A percentile compares a stretch with the other conserved stretches of the same genome.
Evolutionary conservation across 2,329 filamentous ascomycete species (phyloP).

Genomic region (Podosphaera fusca): DNA sequence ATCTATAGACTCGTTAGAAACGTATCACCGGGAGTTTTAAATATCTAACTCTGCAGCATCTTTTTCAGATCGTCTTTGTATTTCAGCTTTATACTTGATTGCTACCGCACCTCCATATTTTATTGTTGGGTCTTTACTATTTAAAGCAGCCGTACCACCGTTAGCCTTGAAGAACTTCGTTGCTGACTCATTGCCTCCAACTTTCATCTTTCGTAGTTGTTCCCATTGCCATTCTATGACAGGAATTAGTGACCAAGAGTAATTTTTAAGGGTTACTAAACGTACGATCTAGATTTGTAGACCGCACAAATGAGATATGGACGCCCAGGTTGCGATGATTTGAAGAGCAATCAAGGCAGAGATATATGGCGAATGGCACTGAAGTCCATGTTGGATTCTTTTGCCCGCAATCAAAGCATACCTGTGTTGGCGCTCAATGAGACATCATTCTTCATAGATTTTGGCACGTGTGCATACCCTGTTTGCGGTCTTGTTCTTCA

Average conservation of each 20-base stretch:
- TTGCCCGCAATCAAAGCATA: slow-evolving; percentile 94
- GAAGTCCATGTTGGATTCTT: slow-evolving; percentile 99
- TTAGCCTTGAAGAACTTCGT: slow-evolving; percentile 97
- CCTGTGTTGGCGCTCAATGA: slow-evolving; percentile 24
- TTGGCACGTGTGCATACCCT: slow-evolving; percentile 36
- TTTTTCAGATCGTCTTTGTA: slow-evolving; percentile 61
- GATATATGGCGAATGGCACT: slow-evolving; percentile 88
- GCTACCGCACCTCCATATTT: slow-evolving; percentile 93
- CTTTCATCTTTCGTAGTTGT: slow-evolving; percentile 90
- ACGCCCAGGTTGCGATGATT: slow-evolving; percentile 95
- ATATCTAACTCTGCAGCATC: slow-evolving; percentile 59
- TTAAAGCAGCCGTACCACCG: slow-evolving; percentile 76
- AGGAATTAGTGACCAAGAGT: slow-evolving; percentile 9
- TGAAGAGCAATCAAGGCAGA: slow-evolving; percentile 92
- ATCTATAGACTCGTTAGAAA: slow-evolving; percentile 28
- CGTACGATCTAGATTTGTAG: slow-evolving; percentile 94
- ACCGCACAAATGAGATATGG: slow-evolving; percentile 96
- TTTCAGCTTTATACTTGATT: slow-evolving; percentile 91
- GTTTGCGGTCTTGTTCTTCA: slow-evolving; percentile 85
- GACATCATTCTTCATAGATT: slow-evolving; percentile 5
- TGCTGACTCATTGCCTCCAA: slow-evolving; percentile 91
- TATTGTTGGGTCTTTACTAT: slow-evolving; percentile 88
- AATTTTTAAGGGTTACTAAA: slow-evolving; percentile 11
- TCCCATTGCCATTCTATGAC: slow-evolving; percentile 88
- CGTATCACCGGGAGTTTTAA: too few species aligned